Conservation (phyloP, 2,329 filamentous ascomycete species). For the Diaporthe helianthi region DNA sequence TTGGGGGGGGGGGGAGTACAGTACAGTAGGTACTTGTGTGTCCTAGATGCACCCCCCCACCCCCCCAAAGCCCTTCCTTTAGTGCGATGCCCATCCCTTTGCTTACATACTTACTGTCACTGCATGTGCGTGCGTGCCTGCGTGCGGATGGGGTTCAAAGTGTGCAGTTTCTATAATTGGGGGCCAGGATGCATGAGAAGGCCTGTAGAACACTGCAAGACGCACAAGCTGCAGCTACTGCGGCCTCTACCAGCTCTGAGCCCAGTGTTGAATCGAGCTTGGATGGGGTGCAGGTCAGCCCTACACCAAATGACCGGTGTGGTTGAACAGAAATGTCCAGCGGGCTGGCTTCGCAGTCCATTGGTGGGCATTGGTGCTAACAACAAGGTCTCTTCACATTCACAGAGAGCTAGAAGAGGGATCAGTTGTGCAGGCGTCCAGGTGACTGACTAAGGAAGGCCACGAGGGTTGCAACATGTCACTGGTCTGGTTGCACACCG, state of each 20-base stretch:
- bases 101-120: slow-evolving; percentile 19
- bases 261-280: background rate
- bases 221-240: slow-evolving; percentile 1
- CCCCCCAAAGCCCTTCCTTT: too few relatives aligned
- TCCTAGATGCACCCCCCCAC: slow-evolving; percentile 15
- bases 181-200: slow-evolving; percentile 19
- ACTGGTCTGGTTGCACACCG: background rate
- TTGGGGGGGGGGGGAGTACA: too few relatives aligned
- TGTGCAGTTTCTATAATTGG: slow-evolving; percentile 24
- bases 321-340: background rate
- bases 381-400: background rate
- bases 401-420: background rate
- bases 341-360: background rate
- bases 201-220: background rate
- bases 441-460: slow-evolving; percentile 1
- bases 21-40: background rate
- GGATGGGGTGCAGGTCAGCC: slow-evolving; percentile 5
- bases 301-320: slow-evolving; percentile 15
- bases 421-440: background rate
- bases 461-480: slow-evolving; percentile 12
- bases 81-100: slow-evolving; percentile 1
- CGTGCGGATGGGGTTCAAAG: background rate
- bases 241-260: background rate
- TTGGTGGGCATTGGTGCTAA: background rate
- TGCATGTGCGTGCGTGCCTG: slow-evolving; percentile 1